Conservation (phyloP, 2,329 filamentous ascomycete species). For the Diaporthe sp. region DNA sequence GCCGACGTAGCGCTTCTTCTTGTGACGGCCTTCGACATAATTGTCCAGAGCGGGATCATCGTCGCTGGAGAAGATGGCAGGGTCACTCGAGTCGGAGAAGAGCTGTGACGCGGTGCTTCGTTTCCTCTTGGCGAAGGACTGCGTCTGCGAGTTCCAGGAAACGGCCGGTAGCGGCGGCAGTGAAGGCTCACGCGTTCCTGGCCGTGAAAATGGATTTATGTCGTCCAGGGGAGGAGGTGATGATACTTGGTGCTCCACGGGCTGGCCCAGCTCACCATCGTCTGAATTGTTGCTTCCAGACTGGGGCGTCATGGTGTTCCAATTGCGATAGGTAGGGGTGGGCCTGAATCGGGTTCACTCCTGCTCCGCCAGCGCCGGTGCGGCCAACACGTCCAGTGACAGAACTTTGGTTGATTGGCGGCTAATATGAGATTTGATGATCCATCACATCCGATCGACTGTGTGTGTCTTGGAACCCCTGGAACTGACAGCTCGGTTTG, state of each 20-base stretch:
- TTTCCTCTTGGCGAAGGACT: conserved; percentile 58
- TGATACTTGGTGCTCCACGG: background rate
- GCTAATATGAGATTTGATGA: background rate
- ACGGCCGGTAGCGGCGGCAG: conserved; percentile 56
- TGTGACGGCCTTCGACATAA: conserved; percentile 68
- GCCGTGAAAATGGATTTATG: conserved; percentile 51
- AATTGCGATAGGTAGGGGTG: background rate
- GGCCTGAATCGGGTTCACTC: background rate
- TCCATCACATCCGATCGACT: conserved; percentile 11
- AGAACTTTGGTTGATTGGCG: background rate
- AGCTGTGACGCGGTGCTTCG: conserved; percentile 53
- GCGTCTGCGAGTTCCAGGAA: conserved; percentile 56
- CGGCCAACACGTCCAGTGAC: background rate
- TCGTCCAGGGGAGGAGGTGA: background rate
- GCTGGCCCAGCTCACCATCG: background rate
- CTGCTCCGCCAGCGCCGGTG: background rate
- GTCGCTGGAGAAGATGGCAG: conserved; percentile 79
- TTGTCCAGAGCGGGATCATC: conserved; percentile 78
- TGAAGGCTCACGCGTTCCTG: conserved; percentile 51
- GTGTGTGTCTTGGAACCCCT: background rate
- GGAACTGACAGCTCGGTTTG: conserved; percentile 16
- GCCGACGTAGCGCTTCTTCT: conserved; percentile 75
- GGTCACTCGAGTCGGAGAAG: conserved; percentile 77
- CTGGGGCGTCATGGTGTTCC: background rate
- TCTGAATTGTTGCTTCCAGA: conserved; percentile 1